These are phyloP conservation scores for Solanum bulbocastanum DNA, from an alignment of 257 asterid species.

Conservation along the genomic window DNA sequence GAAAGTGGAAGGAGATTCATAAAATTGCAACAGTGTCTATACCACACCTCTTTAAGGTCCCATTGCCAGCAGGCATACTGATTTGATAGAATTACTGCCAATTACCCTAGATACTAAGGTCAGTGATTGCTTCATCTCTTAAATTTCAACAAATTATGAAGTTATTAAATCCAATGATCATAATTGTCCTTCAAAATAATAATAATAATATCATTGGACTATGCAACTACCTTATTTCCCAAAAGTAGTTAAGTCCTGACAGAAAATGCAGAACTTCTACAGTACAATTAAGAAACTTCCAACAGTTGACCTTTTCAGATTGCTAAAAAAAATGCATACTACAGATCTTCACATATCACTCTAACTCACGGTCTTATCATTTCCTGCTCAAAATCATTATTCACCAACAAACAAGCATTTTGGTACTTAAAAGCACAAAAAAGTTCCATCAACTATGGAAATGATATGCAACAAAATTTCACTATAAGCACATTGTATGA, in stretches of 20 bases:
- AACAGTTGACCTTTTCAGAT: not conserved
- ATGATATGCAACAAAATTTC: not conserved
- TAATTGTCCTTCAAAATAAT: not conserved
- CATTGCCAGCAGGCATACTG: not conserved
- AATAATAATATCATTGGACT: not conserved
- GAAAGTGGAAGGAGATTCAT: not conserved
- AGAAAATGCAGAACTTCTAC: not conserved
- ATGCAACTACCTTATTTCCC: not conserved
- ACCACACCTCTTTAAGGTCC: not conserved
- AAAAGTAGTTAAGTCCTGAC: not conserved
- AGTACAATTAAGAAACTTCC: not conserved
- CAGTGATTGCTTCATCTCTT: not conserved
- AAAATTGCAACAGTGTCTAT: not conserved
- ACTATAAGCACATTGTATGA: not conserved
- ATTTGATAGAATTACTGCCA: not conserved
- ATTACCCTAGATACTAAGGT: not conserved
- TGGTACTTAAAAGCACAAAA: not conserved
- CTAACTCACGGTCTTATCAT: not conserved
- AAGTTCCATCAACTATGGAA: not conserved
- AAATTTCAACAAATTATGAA: not conserved
- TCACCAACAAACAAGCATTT: not conserved
- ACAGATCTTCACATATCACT: not conserved
- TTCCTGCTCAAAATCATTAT: not conserved
- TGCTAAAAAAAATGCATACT: not conserved
- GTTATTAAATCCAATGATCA: not conserved